Percentiles rank a stretch among this genome's conserved stretches.
phyloP scores from a whole-genome alignment of 371 early-diverging fungal genomes.

The Gilbertella persicaria region DNA sequence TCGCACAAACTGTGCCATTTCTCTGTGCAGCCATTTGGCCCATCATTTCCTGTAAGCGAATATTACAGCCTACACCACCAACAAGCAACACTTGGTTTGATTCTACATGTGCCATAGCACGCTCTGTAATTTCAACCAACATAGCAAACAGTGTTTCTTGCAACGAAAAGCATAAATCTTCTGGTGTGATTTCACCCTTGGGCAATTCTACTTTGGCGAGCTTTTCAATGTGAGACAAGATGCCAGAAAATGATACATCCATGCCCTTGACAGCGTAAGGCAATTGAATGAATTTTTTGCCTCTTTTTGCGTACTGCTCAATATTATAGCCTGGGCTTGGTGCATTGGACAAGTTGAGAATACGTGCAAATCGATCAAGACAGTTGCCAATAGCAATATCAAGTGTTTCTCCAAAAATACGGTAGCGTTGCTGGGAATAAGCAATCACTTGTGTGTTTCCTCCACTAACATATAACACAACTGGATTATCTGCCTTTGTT shows the following conservation, averaged over 20 bases:
- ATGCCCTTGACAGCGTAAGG: constrained; percentile 99
- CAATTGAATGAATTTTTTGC: constrained; percentile 85
- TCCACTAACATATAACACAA: constrained; percentile 99
- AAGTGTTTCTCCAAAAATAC: constrained; percentile 99
- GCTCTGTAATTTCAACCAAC: constrained; percentile 99
- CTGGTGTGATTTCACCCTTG: constrained; percentile 67
- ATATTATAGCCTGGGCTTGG: constrained; percentile 99
- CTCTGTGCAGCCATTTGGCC: constrained; percentile 93
- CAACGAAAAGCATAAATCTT: constrained; percentile 96
- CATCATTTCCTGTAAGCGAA: constrained; percentile 99
- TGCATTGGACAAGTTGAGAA: constrained; percentile 92
- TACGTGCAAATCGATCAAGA: constrained; percentile 97
- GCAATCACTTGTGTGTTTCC: constrained; percentile 99
- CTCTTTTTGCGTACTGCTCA: constrained; percentile 94
- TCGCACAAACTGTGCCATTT: constrained; percentile 90
- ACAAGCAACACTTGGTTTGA: constrained; percentile 95
- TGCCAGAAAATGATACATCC: constrained; percentile 99
- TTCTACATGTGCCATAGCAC: constrained; percentile 99
- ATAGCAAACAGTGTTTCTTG: constrained; percentile 99
- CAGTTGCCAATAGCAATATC: constrained; percentile 99
- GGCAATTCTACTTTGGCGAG: constrained; percentile 68
- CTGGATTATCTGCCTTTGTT: constrained; percentile 95
- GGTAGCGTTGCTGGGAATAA: constrained; percentile 90
- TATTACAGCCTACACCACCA: constrained; percentile 99
- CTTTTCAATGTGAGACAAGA: constrained; percentile 88